Percentiles rank a stretch among this genome's conserved stretches.
phyloP scores from a whole-genome alignment of 768 basidiomycete species.

The Pholiota molesta region DNA sequence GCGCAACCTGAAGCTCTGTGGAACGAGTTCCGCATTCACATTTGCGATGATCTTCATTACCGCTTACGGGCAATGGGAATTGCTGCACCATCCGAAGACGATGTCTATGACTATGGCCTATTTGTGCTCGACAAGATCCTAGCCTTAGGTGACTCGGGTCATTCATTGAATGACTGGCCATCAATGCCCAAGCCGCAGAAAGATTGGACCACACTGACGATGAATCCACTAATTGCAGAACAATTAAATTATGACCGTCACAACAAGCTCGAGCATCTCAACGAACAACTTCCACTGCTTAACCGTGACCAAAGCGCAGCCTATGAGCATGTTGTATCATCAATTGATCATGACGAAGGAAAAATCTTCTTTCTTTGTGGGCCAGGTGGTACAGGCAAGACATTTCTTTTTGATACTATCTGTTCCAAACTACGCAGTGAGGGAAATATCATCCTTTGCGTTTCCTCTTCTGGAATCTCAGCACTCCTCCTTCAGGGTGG shows the following conservation, averaged over 20 bases:
- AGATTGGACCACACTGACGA: slow-evolving; percentile 26
- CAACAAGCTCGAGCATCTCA: not conserved
- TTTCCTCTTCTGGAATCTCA: slow-evolving; percentile 54
- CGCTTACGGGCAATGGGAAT: slow-evolving; percentile 19
- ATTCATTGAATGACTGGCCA: slow-evolving; percentile 25
- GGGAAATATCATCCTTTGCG: slow-evolving; percentile 43
- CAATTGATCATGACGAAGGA: slow-evolving; percentile 22
- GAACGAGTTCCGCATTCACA: slow-evolving; percentile 32
- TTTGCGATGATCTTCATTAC: slow-evolving; percentile 44
- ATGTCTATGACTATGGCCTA: slow-evolving; percentile 46
- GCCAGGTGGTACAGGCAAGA: slow-evolving; percentile 48
- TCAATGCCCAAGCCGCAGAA: slow-evolving; percentile 34
- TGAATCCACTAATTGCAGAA: slow-evolving; percentile 35
- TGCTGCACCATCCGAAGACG: slow-evolving; percentile 13
- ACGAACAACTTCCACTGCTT: not conserved
- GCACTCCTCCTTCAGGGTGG: slow-evolving; percentile 46
- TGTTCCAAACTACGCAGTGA: slow-evolving; percentile 28
- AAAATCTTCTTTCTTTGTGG: slow-evolving; percentile 43
- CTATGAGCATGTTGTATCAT: slow-evolving; percentile 29
- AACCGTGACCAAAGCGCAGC: slow-evolving; percentile 33
- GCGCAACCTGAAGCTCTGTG: slow-evolving; percentile 39
- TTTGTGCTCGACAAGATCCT: slow-evolving; percentile 32
- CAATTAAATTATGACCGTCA: slow-evolving; percentile 31
- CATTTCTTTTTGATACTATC: slow-evolving; percentile 42
- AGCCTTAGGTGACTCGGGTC: slow-evolving; percentile 22